phyloP scores from a whole-genome alignment of 495 filamentous ascomycete species.

The Penicillium tannophilum region DNA sequence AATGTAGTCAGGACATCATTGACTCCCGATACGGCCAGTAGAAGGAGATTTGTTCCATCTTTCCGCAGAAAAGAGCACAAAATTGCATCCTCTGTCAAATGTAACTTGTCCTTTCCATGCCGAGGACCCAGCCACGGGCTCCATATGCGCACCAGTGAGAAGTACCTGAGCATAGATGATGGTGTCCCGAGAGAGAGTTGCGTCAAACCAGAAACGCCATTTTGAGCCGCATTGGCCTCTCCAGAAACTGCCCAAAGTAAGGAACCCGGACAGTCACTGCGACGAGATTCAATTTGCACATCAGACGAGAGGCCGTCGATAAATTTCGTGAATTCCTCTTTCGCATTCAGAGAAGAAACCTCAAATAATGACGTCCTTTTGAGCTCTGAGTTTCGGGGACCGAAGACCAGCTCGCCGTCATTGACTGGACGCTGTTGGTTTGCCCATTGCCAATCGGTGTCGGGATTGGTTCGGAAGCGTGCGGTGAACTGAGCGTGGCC shows the following conservation, averaged over 20 bases:
- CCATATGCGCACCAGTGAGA: slow-evolving; percentile 78
- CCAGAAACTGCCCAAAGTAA: slow-evolving; percentile 69
- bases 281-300: slow-evolving; percentile 55
- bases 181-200: slow-evolving; percentile 65
- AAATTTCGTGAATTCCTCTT: slow-evolving; percentile 57
- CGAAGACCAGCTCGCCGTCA: slow-evolving; percentile 63
- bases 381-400: slow-evolving; percentile 13
- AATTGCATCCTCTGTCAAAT: slow-evolving; percentile 74
- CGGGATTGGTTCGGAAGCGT: slow-evolving; percentile 62
- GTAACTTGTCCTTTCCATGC: slow-evolving; percentile 70
- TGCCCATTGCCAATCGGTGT: slow-evolving; percentile 73
- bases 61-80: slow-evolving; percentile 76
- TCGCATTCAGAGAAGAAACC: slow-evolving; percentile 21
- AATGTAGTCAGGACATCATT: slow-evolving; percentile 73
- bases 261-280: slow-evolving; percentile 71
- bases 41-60: slow-evolving; percentile 77
- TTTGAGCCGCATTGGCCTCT: slow-evolving; percentile 53
- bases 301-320: slow-evolving; percentile 60
- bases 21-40: slow-evolving; percentile 78
- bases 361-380: slow-evolving; percentile 10
- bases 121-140: slow-evolving; percentile 84
- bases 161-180: slow-evolving; percentile 62
- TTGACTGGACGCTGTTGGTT: slow-evolving; percentile 59
- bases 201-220: slow-evolving; percentile 55
- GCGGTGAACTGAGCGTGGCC: slow-evolving; percentile 67